Evolutionary conservation across 2,329 filamentous ascomycete species (phyloP).

Genomic region (Trichophyton benhamiae): DNA sequence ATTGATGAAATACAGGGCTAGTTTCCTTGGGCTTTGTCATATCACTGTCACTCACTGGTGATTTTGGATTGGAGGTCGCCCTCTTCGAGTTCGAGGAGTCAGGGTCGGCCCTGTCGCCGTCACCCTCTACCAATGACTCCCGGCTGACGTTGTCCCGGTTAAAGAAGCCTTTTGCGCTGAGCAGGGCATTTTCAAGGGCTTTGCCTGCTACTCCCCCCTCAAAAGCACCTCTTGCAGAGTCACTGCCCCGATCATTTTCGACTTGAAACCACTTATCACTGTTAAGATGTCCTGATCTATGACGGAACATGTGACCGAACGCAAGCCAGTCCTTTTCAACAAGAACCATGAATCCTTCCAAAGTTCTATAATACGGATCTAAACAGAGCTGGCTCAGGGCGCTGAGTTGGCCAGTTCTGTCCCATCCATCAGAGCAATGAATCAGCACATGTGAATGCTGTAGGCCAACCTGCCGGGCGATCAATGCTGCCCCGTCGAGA

Average conservation of each 20-base stretch:
- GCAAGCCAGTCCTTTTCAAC: slow-evolving; percentile 97
- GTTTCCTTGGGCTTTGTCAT: slow-evolving; percentile 72
- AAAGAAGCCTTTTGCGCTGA: slow-evolving; percentile 81
- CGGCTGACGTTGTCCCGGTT: slow-evolving; percentile 62
- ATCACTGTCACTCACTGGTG: slow-evolving; percentile 44
- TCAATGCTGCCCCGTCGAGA: slow-evolving; percentile 70
- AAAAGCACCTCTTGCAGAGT: slow-evolving; percentile 27
- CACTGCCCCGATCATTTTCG: slow-evolving; percentile 63
- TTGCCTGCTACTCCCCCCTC: slow-evolving; percentile 45
- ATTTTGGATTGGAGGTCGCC: slow-evolving; percentile 22
- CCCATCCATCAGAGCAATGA: slow-evolving; percentile 97
- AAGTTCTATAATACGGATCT: slow-evolving; percentile 86
- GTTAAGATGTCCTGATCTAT: slow-evolving; percentile 76
- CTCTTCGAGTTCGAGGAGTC: slow-evolving; percentile 31
- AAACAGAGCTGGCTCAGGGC: slow-evolving; percentile 85
- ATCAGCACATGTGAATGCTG: slow-evolving; percentile 91
- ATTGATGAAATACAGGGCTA: slow-evolving; percentile 94
- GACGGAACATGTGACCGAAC: slow-evolving; percentile 94
- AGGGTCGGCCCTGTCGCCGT: slow-evolving; percentile 41
- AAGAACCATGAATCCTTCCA: slow-evolving; percentile 87
- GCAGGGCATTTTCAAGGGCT: slow-evolving; percentile 71
- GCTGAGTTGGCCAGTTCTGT: slow-evolving; percentile 88
- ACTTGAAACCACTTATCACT: slow-evolving; percentile 90
- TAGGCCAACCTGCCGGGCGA: slow-evolving; percentile 77
- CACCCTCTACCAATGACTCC: slow-evolving; percentile 51